Evolutionary conservation across 306 rosid species (phyloP), one percentile per base, ranked within the genome.

Genomic region (Medicago lupulina): DNA sequence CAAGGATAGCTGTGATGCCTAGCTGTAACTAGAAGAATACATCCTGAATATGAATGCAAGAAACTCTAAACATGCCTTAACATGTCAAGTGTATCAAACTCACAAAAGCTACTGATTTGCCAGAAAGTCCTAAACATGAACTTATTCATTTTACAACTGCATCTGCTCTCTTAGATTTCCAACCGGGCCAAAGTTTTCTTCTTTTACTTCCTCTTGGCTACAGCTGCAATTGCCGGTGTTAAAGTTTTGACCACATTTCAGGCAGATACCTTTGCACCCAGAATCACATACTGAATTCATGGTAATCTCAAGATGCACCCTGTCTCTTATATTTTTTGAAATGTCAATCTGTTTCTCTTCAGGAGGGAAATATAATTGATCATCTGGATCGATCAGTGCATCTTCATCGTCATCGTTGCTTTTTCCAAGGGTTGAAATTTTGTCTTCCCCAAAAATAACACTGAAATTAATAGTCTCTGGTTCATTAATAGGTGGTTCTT

Each of bases 281-380:
- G 92, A 76, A 72, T 84, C 87, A 73, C 98, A 95, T 16, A 86
- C 59, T 25, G 91, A 92, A 73, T 80, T 73, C 71, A 92, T 78
- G 63, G 88, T 87, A 68, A 92, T 95, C 80, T 95, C 96, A 77
- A 95, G 82, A 85, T 92, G 97, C 83, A 95, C 83, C 65, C 80
- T 77, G 86, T 95, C 98, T 83, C 96, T 88, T 66, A 92, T 83
- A 87, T 90, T 82, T 85, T 95, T 95, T 59, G 98, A 95, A 85
- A 95, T 90, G 79, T 92, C 97, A 78, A 92, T 87, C 67, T 86
- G 89, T 83, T 84, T 92, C 71, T 83, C 86, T 46, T 50, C 89
- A 0, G 77, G 85, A 28, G 96, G 96, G 73, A 95, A 95, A 76
- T 92, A 82, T 23, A 95, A 84, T 53, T 67, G 86, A 79, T 95